A percentile compares a stretch with the other conserved stretches of the same genome.
These are phyloP conservation scores for Solanum ossicruentum DNA, from an alignment of 257 asterid species.

Conservation along the genomic window DNA sequence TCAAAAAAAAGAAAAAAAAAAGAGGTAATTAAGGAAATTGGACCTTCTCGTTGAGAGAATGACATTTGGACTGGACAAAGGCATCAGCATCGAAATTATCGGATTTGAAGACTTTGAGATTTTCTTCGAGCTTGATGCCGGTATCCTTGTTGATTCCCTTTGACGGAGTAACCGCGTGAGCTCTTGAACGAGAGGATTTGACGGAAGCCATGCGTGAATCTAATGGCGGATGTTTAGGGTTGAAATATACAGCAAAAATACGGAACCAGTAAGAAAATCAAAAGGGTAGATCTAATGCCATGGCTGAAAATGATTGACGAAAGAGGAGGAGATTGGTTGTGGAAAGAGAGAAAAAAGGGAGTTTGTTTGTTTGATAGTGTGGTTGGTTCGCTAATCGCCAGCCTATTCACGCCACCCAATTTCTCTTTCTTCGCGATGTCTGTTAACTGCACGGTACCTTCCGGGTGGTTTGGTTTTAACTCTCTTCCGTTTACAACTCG, in stretches of 20 bases:
- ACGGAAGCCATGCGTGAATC: constrained; percentile 51
- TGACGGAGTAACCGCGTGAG: constrained; percentile 41
- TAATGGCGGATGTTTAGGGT: neutral
- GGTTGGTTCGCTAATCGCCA: neutral
- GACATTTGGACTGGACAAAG: constrained; percentile 83
- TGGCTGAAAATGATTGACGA: neutral
- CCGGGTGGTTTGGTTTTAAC: neutral
- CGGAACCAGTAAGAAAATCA: neutral
- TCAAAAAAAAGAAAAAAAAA: neutral
- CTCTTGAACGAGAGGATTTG: constrained; percentile 79
- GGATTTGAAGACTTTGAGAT: constrained; percentile 87
- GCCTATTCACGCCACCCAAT: neutral
- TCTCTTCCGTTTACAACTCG: neutral
- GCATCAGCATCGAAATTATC: constrained; percentile 87
- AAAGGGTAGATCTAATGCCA: neutral
- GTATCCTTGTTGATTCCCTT: constrained; percentile 49
- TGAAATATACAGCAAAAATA: neutral
- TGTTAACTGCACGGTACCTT: neutral
- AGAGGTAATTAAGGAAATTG: neutral
- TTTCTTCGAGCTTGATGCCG: constrained; percentile 73
- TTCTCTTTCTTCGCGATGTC: neutral
- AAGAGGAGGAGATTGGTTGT: neutral
- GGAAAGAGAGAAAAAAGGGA: neutral
- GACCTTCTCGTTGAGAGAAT: constrained; percentile 82
- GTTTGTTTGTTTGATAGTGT: neutral